phyloP scores from a whole-genome alignment of 306 rosid species.

The Oxytropis ochrocephala region DNA sequence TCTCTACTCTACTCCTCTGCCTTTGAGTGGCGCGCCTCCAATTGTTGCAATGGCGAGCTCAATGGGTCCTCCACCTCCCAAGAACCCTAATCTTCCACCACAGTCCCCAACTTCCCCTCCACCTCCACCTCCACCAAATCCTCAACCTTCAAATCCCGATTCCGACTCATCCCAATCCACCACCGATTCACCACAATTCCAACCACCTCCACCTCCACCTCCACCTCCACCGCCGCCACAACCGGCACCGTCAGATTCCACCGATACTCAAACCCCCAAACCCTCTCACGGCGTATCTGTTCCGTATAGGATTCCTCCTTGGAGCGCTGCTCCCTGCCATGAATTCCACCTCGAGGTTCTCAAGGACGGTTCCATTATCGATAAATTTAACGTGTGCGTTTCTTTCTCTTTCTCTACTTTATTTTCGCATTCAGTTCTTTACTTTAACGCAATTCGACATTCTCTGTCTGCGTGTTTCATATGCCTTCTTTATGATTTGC shows the following conservation, averaged over 20 bases:
- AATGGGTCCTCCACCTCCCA: conserved; percentile 63
- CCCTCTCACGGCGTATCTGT: conserved; percentile 31
- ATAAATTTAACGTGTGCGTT: conserved; percentile 45
- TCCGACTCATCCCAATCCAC: neutral
- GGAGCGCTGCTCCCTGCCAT: conserved; percentile 78
- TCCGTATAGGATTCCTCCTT: conserved; percentile 77
- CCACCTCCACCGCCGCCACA: neutral
- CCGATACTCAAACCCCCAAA: neutral
- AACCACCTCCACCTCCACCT: conserved; percentile 1
- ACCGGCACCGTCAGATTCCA: conserved; percentile 3
- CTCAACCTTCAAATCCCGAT: conserved; percentile 19
- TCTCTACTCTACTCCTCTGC: no score
- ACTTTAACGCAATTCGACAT: neutral
- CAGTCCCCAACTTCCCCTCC: conserved; percentile 24
- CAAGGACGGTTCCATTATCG: conserved; percentile 73
- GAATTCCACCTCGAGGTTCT: conserved; percentile 75
- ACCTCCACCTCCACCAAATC: conserved; percentile 29
- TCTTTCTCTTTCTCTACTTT: neutral
- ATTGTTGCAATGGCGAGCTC: conserved; percentile 40
- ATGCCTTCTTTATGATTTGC: neutral
- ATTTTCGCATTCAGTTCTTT: neutral
- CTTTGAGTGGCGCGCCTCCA: neutral
- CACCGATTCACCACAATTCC: neutral
- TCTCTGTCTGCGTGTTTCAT: neutral
- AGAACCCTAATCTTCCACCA: conserved; percentile 36